A percentile compares a stretch with the other conserved stretches of the same genome.
These are phyloP conservation scores for Fusarium sp. DNA, from an alignment of 2,329 filamentous ascomycete genomes.

Conservation along the genomic window DNA sequence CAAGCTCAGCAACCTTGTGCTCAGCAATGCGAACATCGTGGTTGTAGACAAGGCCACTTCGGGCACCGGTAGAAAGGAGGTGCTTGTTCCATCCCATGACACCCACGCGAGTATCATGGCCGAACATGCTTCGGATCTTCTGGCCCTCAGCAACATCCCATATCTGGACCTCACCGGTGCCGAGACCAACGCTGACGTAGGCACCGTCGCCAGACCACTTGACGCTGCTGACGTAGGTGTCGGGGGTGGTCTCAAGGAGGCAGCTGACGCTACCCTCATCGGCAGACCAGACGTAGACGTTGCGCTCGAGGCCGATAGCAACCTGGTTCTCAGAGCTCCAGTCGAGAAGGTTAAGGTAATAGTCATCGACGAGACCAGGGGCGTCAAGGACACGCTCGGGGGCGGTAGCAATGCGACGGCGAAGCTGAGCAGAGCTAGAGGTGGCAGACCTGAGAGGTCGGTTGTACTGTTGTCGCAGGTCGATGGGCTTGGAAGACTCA, in stretches of 20 bases:
- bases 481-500: conserved; percentile 97
- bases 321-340: conserved; percentile 99
- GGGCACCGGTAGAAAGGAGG: conserved; percentile 92
- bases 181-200: conserved; percentile 94
- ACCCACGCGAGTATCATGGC: conserved; percentile 94
- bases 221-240: conserved; percentile 97
- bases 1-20: conserved; percentile 97
- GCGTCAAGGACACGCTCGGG: conserved; percentile 97
- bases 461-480: conserved; percentile 98
- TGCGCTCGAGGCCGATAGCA: conserved; percentile 95
- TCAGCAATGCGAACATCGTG: conserved; percentile 97
- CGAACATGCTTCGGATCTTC: conserved; percentile 98
- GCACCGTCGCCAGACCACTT: conserved; percentile 99
- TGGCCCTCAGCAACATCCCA: conserved; percentile 96
- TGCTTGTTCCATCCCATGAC: conserved; percentile 99
- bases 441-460: conserved; percentile 86
- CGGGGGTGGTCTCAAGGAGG: conserved; percentile 86
- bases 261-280: conserved; percentile 91
- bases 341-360: conserved; percentile 98
- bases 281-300: conserved; percentile 98
- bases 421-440: conserved; percentile 83
- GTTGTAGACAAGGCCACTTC: conserved; percentile 96
- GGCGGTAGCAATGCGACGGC: conserved; percentile 91
- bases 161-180: conserved; percentile 97
- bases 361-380: conserved; percentile 95